Conservation (phyloP, 306 rosid genomes). For the Glycine latifolia region DNA sequence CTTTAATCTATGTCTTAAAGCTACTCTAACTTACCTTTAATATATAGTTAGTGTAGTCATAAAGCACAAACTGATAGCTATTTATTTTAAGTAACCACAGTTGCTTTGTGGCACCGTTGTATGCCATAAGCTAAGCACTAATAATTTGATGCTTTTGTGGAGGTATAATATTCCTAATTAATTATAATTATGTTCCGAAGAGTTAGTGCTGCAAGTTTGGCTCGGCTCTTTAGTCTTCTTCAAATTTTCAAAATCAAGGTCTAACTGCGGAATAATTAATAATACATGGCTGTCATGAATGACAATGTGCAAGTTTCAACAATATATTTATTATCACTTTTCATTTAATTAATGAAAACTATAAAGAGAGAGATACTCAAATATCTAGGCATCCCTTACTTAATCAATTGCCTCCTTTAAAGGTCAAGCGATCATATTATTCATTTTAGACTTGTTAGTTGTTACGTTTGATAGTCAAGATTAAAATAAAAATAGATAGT, state of each 20-base stretch:
- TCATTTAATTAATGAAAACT: slow-evolving; percentile 15
- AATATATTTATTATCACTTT: slow-evolving; percentile 18
- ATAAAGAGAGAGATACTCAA: slow-evolving; percentile 4
- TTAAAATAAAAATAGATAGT: neutral
- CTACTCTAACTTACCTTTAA: slow-evolving; percentile 29
- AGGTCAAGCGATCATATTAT: slow-evolving; percentile 24
- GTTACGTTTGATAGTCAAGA: too few relatives aligned
- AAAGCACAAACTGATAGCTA: slow-evolving; percentile 52
- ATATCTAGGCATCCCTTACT: slow-evolving; percentile 26
- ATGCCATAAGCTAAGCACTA: slow-evolving; percentile 55
- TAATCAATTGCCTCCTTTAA: slow-evolving; percentile 29
- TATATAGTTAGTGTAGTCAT: slow-evolving; percentile 47
- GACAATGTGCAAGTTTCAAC: slow-evolving; percentile 21
- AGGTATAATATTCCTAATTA: slow-evolving; percentile 44
- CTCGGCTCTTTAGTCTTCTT: slow-evolving; percentile 36
- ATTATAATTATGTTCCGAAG: slow-evolving; percentile 53
- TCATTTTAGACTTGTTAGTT: neutral
- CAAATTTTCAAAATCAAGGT: slow-evolving; percentile 26
- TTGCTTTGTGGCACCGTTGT: slow-evolving; percentile 47
- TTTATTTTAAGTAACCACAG: slow-evolving; percentile 47
- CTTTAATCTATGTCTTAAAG: slow-evolving; percentile 48
- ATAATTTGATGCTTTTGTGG: slow-evolving; percentile 56
- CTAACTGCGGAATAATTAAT: slow-evolving; percentile 43
- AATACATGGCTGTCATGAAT: slow-evolving; percentile 30
- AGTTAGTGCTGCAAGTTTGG: slow-evolving; percentile 52